Base-by-base conservation (phyloP, 441 rosid species). In the Mallotus japonicus region DNA sequence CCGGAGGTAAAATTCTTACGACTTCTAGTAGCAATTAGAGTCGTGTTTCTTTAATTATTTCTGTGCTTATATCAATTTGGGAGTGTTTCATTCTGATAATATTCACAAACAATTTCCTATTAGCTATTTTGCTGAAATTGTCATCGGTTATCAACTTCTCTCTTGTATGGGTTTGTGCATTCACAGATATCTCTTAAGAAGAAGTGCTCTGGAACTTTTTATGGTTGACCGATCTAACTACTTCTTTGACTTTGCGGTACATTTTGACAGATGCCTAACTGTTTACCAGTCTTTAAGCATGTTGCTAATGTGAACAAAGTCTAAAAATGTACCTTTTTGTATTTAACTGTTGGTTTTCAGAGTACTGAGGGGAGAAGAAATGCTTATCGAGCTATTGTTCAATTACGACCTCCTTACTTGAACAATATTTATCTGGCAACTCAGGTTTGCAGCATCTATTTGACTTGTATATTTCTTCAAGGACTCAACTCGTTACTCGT, bases 181-280 rank as follows among this genome's bases (percentile, higher is more conserved):
- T 61, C 70, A 4, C 88, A 96, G 99, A 78, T 94, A 96, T 83
- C 90, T 96, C 62, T 84, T 96, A 62, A 87, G 99, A 90, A 88
- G 99, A 84, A 96, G 99, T 83, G 98, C 98, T 62, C 78, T 96
- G 86, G 99, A 96, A 84, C 85, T 96, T 79, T 96, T 94, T 83
- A 87, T 96, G 98, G 89, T 94, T 82, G 98, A 96, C 78, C 92
- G 98, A 73, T 89, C 98, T 70, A 96, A 92, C 83, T 92, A 89
- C 87, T 96, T 94, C 87, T 94, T 96, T 88, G 96, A 96, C 86
- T 96, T 96, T 64, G 91, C 90, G 97, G 99, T 95, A 90, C 72
- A 76, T 60, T 24, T 73, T 76, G 70, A 15, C 40, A 57, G 34
- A 16, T 67, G 17, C 49, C 17, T 60, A 17, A 65, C 32, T 44